Evolutionary conservation across 805 yeast species (phyloP), one percentile per base, ranked within the genome.

Genomic region (Saccharomyces mikatae): DNA sequence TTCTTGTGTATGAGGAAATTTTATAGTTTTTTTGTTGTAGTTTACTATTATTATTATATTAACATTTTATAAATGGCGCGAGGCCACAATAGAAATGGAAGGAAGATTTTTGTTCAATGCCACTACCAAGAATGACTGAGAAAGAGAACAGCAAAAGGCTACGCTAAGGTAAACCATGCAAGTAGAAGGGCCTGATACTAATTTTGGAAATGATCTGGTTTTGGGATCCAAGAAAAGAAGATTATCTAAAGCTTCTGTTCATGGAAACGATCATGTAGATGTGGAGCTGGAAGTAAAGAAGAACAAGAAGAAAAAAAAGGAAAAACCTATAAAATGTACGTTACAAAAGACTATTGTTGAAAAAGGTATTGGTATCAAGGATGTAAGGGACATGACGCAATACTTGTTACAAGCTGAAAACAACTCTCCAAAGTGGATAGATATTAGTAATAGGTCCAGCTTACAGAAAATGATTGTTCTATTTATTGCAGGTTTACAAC

Each of bases 401-500:
- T 77, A 72, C 62, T 59, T 75, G 6, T 62, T 78, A 54, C 69
- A 75, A 6, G 78, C 74, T 31, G 72, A 71, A 5, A 67, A 74
- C 48, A 68, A 68, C 41, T 66, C 73, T 1, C 84, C 85, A 1
- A 66, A 67, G 11, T 81, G 83, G 81, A 59, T 79, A n/a, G 68
- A 71, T 17, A 60, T 86, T 5, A 70, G 63, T 1, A 83, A 85
- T 58, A 71, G 80, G 49, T 61, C 22, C 67, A 74, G 62, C 3
- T 71, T 87, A 2, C 65, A 74, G n/a, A 81, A 80, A 55, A 77
- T 84, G 2, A 81, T 86, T 0, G 71, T 81, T 26, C 67, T 87
- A 3, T 71, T 83, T 51, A 78, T 82, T 3, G 89, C 94, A 0
- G 96, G 96, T 0, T 66, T 90, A 11, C 71, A 75, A 13, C 66